Evolutionary conservation across 768 basidiomycete species (phyloP), one percentile per base, ranked within the genome.

Genomic region (Russula abietina): DNA sequence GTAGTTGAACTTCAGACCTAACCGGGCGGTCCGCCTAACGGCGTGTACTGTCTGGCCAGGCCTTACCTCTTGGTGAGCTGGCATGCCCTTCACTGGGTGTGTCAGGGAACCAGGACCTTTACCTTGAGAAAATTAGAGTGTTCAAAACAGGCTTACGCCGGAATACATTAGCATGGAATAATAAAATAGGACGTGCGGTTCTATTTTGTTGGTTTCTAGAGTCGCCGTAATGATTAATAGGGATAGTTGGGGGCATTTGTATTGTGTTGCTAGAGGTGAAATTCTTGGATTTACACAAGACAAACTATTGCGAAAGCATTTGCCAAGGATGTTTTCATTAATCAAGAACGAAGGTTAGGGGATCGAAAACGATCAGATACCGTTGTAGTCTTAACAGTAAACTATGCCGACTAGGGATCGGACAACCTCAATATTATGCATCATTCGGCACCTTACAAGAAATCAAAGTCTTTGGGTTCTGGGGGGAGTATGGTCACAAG

Each of bases 381-480:
- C 82, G 77, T 85, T 85, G 83, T 86, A 86, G 84, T 86, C 83
- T 84, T 85, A 85, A 85, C 85, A 83, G 83, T 87, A 86, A 86
- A 86, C 85, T 81, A 86, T 86, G 85, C 84, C 81, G 80, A 85
- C 85, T 84, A 84, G 84, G 83, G 81, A 85, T 85, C 79, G 80
- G 83, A 77, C 76, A 76, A 84, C 75, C 82, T 83, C 82, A 80
- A 80, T 79, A 79, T 79, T 79, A 82, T 86, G 84, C 46, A 81
- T 85, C 77, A 78, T 77, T 85, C 81, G 79, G 86, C 84, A 86
- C 85, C 85, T 86, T 86, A 83, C 81, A 80, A 85, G 86, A 87
- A 88, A 88, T 86, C 85, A 87, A 86, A 87, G 87, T 87, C 83
- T 87, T 88, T 87, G 86, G 87, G 86, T 87, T 89, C 83, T 80